Evolutionary conservation across 2,329 filamentous ascomycete species (phyloP).

Genomic region (Talaromyces sp.): DNA sequence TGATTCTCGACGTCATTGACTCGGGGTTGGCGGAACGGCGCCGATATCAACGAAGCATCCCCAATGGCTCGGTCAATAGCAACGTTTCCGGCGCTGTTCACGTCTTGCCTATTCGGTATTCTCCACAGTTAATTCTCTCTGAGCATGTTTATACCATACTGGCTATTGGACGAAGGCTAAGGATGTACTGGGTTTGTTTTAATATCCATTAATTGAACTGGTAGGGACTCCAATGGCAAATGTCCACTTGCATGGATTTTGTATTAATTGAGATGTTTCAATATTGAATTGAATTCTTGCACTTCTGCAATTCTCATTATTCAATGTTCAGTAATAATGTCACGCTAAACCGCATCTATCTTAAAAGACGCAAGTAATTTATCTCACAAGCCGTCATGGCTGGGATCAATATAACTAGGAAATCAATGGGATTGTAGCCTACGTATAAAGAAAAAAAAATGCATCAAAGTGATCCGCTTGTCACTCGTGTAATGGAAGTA

Average conservation of each 20-base stretch:
- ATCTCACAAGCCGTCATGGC: neutral
- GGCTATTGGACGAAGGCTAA: neutral
- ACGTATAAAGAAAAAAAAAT: neutral
- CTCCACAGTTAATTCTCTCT: neutral
- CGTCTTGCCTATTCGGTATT: neutral
- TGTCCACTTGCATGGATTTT: neutral
- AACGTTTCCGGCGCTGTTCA: neutral
- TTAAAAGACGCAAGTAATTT: too few species aligned
- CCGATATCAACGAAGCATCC: neutral
- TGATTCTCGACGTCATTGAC: conserved; percentile 1
- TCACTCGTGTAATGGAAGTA: conserved; percentile 14
- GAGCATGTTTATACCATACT: neutral
- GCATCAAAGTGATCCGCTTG: conserved; percentile 1
- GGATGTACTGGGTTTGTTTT: neutral
- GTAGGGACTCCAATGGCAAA: neutral
- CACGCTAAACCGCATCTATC: too few species aligned
- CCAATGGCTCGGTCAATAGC: neutral
- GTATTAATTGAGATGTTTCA: neutral
- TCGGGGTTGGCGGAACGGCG: neutral
- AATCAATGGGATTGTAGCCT: neutral
- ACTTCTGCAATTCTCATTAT: neutral
- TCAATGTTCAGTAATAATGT: too few species aligned
- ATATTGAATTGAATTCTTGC: neutral
- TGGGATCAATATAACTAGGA: neutral
- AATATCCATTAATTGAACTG: neutral